Conservation (phyloP, 345 rosid genomes). For the Syzygium grande region DNA sequence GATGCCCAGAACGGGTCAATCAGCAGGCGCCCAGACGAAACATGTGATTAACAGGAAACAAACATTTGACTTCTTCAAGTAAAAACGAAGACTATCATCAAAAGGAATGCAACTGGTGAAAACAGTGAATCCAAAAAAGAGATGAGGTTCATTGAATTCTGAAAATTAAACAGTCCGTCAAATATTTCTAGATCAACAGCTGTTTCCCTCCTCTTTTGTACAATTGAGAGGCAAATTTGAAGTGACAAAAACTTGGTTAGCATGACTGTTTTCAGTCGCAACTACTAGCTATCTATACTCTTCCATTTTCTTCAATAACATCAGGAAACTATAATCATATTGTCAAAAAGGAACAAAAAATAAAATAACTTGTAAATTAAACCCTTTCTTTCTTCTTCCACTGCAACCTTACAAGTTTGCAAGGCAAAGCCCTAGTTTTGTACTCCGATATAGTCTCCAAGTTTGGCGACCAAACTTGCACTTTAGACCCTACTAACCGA, state of each 20-base stretch:
- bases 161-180: neutral
- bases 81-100: neutral
- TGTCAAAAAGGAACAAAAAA: neutral
- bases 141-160: neutral
- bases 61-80: neutral
- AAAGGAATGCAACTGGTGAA: neutral
- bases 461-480: conserved; percentile 77
- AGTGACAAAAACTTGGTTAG: neutral
- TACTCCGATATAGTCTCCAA: conserved; percentile 73
- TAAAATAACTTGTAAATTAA: neutral
- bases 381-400: conserved; percentile 22
- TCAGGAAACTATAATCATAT: neutral
- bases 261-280: neutral
- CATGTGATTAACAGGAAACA: neutral
- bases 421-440: conserved; percentile 62
- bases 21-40: neutral
- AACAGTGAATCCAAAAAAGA: neutral
- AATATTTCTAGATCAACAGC: neutral
- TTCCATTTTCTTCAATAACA: neutral
- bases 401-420: conserved; percentile 42
- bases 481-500: conserved; percentile 58
- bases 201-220: neutral
- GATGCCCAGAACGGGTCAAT: neutral
- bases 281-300: neutral
- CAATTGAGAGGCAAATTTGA: neutral